Conservation (phyloP, 306 rosid genomes). For the Betula pendula region DNA sequence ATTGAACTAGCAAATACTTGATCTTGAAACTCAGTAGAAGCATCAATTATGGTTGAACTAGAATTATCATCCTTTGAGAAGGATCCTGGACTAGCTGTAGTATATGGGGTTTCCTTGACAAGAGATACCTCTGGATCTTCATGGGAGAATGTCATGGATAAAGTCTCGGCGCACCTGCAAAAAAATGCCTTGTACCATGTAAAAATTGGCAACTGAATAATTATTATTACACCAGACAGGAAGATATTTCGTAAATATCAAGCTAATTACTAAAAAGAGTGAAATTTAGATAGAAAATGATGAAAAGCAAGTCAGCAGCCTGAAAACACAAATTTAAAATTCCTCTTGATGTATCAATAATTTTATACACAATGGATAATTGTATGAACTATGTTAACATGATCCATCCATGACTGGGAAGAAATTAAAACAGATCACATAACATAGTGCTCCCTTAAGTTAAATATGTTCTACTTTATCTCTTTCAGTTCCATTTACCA, state of each 20-base stretch:
- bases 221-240: conserved; percentile 1
- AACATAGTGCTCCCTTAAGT: background rate
- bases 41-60: conserved; percentile 51
- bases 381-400: background rate
- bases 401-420: background rate
- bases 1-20: conserved; percentile 31
- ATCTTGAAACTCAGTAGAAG: conserved; percentile 44
- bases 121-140: conserved; percentile 54
- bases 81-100: conserved; percentile 49
- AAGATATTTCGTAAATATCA: conserved; percentile 5
- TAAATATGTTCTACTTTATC: background rate
- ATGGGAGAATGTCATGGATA: conserved; percentile 31
- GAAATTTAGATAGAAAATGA: conserved; percentile 1
- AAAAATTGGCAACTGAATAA: conserved; percentile 1
- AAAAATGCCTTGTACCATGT: conserved; percentile 30
- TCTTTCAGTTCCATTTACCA: background rate
- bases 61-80: conserved; percentile 46
- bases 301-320: background rate
- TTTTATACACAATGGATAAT: background rate
- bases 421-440: background rate
- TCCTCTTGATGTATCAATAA: background rate
- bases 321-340: background rate
- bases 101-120: conserved; percentile 58
- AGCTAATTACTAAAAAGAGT: background rate
- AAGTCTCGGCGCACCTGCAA: conserved; percentile 54